Base-by-base conservation (phyloP, 306 rosid genomes). In the Geum urbanum region DNA sequence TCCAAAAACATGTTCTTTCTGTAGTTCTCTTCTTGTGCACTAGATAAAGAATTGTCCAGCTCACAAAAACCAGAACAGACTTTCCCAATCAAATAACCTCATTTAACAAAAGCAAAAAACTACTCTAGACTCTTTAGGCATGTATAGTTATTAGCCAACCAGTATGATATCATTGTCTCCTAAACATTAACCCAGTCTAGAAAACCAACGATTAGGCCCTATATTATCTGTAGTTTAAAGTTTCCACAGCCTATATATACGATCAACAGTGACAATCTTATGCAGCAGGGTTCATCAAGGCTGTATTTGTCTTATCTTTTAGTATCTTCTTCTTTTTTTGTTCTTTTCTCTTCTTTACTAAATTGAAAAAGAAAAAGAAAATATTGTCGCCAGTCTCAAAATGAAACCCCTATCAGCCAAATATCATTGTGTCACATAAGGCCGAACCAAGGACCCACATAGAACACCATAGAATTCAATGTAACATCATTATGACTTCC, bases 401-500 rank as follows among this genome's bases (percentile, higher is more conserved):
- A 22, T 5, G 74, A 45, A 43, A 54, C 54, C 54, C 74, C 74
- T 55, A 70, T 55, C 74, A 70, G 65, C 74, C 74, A 70, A 27
- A 44, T 55, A 70, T 56, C 74, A 70, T 40, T 54, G 44, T 48
- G 68, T 72, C 69, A 49, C 76, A 50, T 60, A 49, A 61, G 68
- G 76, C 76, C 61, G 67, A 72, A 69, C 67, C 14, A 39, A 53
- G 62, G 72, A 69, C 63, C 35, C 63, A 12, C n/a, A 69, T 9
- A 14, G 62, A 61, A 61, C 13, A 61, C 52, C 76, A 70, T 70
- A 55, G 56, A 70, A 37, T 72, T 60, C 60, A 51, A 72, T 24
- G 41, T 8, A 50, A 72, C 48, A n/a, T 49, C 49, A 50, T 72
- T 50, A 48, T 62, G 50, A 48, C 24, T 19, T 50, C 76, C 56